Evolutionary conservation across 2,329 filamentous ascomycete genomes (phyloP).

Genomic region (Mycogone perniciosa): DNA sequence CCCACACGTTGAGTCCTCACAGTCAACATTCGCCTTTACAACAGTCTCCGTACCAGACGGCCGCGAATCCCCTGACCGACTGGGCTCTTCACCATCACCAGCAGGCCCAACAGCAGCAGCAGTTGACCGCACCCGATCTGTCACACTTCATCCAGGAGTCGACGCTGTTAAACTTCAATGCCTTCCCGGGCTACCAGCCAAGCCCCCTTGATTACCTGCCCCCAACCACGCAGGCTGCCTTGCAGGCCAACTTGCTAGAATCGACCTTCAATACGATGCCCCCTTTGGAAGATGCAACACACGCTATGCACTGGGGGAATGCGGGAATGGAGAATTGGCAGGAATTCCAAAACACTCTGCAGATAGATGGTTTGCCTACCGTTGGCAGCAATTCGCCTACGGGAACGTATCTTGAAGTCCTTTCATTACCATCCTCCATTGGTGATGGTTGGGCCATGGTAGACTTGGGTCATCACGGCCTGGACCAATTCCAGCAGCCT

Average conservation of each 20-base stretch:
- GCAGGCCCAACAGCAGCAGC: constrained; percentile 29
- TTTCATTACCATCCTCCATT: constrained; percentile 73
- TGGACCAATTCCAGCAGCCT: constrained; percentile 51
- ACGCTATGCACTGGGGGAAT: constrained; percentile 53
- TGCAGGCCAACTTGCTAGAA: constrained; percentile 59
- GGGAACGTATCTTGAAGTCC: constrained; percentile 67
- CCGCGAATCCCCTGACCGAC: constrained; percentile 50
- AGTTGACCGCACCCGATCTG: constrained; percentile 39
- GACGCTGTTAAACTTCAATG: constrained; percentile 49
- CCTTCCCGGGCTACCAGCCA: constrained; percentile 48
- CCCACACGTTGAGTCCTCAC: constrained; percentile 45
- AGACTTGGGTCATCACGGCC: constrained; percentile 63
- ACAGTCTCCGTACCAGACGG: constrained; percentile 48
- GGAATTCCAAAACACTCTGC: constrained; percentile 60
- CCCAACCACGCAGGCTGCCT: constrained; percentile 54
- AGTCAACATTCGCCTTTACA: constrained; percentile 45
- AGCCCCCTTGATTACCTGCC: constrained; percentile 56
- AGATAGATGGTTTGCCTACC: constrained; percentile 45
- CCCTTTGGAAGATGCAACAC: constrained; percentile 48
- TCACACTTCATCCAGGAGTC: constrained; percentile 52
- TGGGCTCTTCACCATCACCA: constrained; percentile 56
- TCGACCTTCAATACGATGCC: constrained; percentile 54
- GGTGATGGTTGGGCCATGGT: constrained; percentile 85
- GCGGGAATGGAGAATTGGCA: constrained; percentile 68
- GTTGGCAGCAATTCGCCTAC: constrained; percentile 42